These are phyloP conservation scores for Termitomyces sp. DNA, from an alignment of 768 basidiomycete genomes.

Conservation along the genomic window DNA sequence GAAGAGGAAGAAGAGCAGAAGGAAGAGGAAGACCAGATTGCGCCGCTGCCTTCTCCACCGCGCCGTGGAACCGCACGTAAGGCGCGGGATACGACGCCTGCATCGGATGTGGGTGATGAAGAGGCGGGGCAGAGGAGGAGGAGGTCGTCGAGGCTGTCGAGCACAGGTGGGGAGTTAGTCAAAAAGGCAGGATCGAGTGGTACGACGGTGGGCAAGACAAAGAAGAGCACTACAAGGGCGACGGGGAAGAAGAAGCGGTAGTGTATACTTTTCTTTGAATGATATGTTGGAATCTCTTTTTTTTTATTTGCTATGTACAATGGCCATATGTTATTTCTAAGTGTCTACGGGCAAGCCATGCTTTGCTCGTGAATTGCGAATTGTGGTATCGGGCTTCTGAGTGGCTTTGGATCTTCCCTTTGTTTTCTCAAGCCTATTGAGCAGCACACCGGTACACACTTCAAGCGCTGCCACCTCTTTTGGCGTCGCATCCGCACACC, in stretches of 20 bases:
- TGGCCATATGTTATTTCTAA: neutral
- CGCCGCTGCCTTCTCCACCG: slow-evolving; percentile 30
- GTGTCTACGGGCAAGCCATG: neutral
- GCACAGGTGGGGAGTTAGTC: slow-evolving; percentile 20
- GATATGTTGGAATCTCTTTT: neutral
- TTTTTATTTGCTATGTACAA: neutral
- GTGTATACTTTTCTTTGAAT: neutral
- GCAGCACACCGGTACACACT: slow-evolving; percentile 62
- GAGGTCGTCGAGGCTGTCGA: slow-evolving; percentile 38
- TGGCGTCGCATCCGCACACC: slow-evolving; percentile 73
- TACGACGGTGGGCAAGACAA: slow-evolving; percentile 18
- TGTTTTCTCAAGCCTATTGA: slow-evolving; percentile 48
- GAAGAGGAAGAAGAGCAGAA: slow-evolving; percentile 22
- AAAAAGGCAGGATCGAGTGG: slow-evolving; percentile 11
- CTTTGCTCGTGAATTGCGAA: too few species aligned
- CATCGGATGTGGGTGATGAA: slow-evolving; percentile 24
- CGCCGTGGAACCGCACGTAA: slow-evolving; percentile 18
- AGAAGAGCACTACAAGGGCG: slow-evolving; percentile 5
- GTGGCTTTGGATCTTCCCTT: neutral
- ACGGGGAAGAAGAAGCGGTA: slow-evolving; percentile 18
- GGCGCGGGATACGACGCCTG: slow-evolving; percentile 23
- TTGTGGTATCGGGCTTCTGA: neutral
- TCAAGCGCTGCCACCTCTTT: slow-evolving; percentile 70
- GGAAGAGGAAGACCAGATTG: slow-evolving; percentile 17
- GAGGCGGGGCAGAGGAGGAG: slow-evolving; percentile 33